Base-by-base conservation (phyloP, 352 stramenopile species). In the Peronosclerospora sorghi region DNA sequence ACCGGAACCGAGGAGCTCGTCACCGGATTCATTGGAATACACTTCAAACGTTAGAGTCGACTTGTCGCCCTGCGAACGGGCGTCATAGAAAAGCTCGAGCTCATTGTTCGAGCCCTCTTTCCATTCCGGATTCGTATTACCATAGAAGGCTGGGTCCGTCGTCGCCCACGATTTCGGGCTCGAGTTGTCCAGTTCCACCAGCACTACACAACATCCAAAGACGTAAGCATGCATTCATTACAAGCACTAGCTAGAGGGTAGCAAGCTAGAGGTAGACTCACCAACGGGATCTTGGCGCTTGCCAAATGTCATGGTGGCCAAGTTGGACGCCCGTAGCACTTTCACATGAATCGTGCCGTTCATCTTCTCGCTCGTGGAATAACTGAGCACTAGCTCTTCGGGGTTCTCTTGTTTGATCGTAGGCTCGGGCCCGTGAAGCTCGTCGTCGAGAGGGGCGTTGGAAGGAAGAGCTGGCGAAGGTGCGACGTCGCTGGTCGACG, bases 51-150 rank as follows among this genome's bases (percentile, higher is more conserved):
- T 83, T 29, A 90, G 32, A 14, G 52, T 42, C 1, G 60, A 61
- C n/a, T 53, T 48, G 8, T 85, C 75, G n/a, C 60, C 56, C 30
- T 71, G 62, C 21, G 62, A 21, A 32, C 40, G 65, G 34, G 66
- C 73, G 43, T 90, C 73, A 49, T 76, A 90, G 50, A 77, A 87
- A 26, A 90, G 66, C 55, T 90, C 78, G n/a, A 90, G 43, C 50
- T 87, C 73, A 48, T 82, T 81, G 66, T 86, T 88, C 15, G 65
- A 54, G 35, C 61, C 34, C 32, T 87, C 73, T 17, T 53, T 59
- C 78, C 78, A 90, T 21, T 86, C 68, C 2, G 78, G 73, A 28
- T 61, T 73, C 8, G 62, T 67, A 17, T 73, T 73, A 23, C 76
- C 69, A 35, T 76, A 58, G 37, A 76, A 77, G 17, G 63, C 67